Base-by-base conservation (phyloP, 2,329 filamentous ascomycete species). In the Aschersonia sp. region DNA sequence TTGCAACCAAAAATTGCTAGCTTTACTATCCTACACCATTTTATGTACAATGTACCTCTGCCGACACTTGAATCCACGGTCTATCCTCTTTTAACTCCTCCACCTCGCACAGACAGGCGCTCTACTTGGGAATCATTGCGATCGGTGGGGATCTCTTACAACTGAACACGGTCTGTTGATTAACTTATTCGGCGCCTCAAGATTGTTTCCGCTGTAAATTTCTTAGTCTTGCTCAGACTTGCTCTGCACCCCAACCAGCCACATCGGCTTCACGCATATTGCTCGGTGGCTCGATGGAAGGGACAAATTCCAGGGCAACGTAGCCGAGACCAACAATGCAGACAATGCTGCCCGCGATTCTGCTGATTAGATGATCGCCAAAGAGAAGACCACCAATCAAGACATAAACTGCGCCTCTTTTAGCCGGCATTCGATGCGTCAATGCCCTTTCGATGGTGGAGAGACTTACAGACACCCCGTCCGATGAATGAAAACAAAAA, bases 401-500 rank as follows among this genome's bases (percentile, higher is more conserved):
- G 67, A 97, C 77, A 76, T 98, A 98, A 73, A 98, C 89, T 95
- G 1, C 6, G 22, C 29, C 44, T 49, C 11, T 41, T 50, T 30
- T n/a, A 50, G 55, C 8, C 22, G 22, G 22, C 22, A 2, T 22
- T 22, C 22, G 22, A 22, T 22, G 22, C 22, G 22, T 22, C 22
- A 22, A 22, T 22, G 22, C 22, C 22, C 22, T 22, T 22, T 22
- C 22, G 22, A 22, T 22, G 12, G 9, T 40, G 14, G 37, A 11
- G 6, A 39, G 12, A 81, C 87, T 69, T 79, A 95, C 89, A 97
- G 64, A 87, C 74, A 67, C 92, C 92, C 62, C 92, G 88, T 52
- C 92, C 92, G 56, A 97, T 70, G 75, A 98, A 97, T 49, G 87
- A 94, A 74, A 97, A 97, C 67, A 97, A 82, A 74, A 98, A 98